A percentile compares a stretch with the other conserved stretches of the same genome.
phyloP scores from a whole-genome alignment of 2,329 filamentous ascomycete species.

The Arthrobotrys sinensis region DNA sequence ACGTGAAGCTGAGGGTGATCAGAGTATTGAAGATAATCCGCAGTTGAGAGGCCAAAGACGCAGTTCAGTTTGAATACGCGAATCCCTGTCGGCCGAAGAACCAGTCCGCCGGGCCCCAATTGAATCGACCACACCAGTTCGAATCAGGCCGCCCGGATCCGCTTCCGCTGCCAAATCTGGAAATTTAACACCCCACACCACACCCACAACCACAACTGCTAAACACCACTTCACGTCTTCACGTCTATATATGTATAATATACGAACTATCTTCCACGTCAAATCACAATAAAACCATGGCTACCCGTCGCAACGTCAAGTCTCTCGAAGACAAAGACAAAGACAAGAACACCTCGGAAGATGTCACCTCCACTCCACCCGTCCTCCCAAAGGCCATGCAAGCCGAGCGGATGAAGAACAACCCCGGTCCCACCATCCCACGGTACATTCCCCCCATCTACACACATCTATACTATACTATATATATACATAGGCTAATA shows the following conservation, averaged over 20 bases:
- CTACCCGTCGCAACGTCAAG: slow-evolving; percentile 77
- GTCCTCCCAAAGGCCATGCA: slow-evolving; percentile 66
- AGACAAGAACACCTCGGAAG: slow-evolving; percentile 69
- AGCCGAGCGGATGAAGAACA: slow-evolving; percentile 74
- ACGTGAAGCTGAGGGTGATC: background rate
- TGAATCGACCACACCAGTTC: background rate
- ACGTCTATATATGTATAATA: no score
- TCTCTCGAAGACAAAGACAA: slow-evolving; percentile 75
- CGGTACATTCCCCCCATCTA: slow-evolving; percentile 80
- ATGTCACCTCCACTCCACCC: slow-evolving; percentile 72
- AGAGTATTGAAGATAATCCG: background rate
- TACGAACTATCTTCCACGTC: background rate
- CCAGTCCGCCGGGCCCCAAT: background rate
- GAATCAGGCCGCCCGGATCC: no score
- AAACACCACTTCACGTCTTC: background rate
- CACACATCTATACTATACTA: slow-evolving; percentile 6
- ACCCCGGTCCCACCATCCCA: slow-evolving; percentile 72
- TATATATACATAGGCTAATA: background rate
- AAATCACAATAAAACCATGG: slow-evolving; percentile 70
- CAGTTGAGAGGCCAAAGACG: slow-evolving; percentile 19
- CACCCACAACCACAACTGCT: no score
- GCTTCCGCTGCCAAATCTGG: no score
- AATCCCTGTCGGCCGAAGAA: slow-evolving; percentile 32
- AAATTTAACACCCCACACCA: background rate
- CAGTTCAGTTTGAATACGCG: slow-evolving; percentile 26